Percentiles rank a stretch among this genome's conserved stretches.
phyloP scores from a whole-genome alignment of 1,139 yeast genomes.

The Candida neerlandica region DNA sequence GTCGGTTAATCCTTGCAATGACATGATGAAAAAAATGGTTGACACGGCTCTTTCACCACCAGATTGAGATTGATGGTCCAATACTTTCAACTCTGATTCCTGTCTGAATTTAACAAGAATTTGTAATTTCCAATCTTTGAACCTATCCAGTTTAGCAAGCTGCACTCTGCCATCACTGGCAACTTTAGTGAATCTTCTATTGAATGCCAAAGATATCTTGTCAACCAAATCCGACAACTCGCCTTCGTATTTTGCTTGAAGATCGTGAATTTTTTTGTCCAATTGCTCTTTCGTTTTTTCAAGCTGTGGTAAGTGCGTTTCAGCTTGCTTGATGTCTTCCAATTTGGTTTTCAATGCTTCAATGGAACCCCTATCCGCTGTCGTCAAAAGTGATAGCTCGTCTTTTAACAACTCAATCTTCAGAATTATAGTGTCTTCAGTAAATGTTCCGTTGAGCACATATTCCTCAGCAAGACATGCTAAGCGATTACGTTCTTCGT shows the following conservation, averaged over 20 bases:
- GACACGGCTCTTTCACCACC: constrained; percentile 99
- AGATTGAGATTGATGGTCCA: constrained; percentile 87
- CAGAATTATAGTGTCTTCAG: constrained; percentile 34
- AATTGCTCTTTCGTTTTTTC: constrained; percentile 25
- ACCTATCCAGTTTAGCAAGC: constrained; percentile 55
- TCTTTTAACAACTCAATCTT: constrained; percentile 40
- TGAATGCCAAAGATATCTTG: constrained; percentile 63
- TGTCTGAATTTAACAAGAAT: constrained; percentile 86
- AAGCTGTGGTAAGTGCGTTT: constrained; percentile 37
- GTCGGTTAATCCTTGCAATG: constrained; percentile 85
- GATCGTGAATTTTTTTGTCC: constrained; percentile 39
- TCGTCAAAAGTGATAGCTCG: constrained; percentile 40
- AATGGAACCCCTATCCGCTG: constrained; percentile 43
- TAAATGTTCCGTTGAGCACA: constrained; percentile 42
- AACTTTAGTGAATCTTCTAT: constrained; percentile 66
- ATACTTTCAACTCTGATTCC: constrained; percentile 63
- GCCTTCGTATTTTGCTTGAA: constrained; percentile 58
- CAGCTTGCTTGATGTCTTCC: constrained; percentile 32
- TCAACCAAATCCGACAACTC: constrained; percentile 52
- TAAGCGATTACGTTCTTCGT: constrained; percentile 45
- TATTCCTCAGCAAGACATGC: constrained; percentile 48
- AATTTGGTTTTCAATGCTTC: constrained; percentile 33
- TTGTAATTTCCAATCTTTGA: constrained; percentile 79
- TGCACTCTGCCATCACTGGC: constrained; percentile 86
- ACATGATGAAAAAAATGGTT: constrained; percentile 86